phyloP scores from a whole-genome alignment of 306 rosid genomes.

The Vigna radiata region DNA sequence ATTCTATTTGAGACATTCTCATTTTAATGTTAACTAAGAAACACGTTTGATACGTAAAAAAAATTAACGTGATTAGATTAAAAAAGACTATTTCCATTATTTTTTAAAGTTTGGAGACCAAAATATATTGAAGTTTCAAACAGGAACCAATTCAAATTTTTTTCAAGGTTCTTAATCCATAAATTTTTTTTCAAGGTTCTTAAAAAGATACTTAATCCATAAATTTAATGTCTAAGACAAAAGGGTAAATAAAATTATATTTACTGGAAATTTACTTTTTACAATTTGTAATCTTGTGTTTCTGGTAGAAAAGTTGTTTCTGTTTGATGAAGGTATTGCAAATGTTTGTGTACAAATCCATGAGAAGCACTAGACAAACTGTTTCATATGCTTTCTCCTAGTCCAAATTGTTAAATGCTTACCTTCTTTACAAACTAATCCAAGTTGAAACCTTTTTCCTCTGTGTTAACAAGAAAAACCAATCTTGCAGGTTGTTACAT shows the following conservation, averaged over 20 bases:
- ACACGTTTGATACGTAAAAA: too few relatives aligned
- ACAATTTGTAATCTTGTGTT: slow-evolving; percentile 21
- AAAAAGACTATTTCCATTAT: too few relatives aligned
- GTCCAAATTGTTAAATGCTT: slow-evolving; percentile 19
- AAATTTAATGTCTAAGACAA: slow-evolving; percentile 1
- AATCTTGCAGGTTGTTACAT: slow-evolving; percentile 26
- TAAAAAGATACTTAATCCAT: neutral
- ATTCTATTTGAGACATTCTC: too few relatives aligned
- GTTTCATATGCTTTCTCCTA: slow-evolving; percentile 25
- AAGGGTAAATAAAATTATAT: neutral
- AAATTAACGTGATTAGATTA: too few relatives aligned
- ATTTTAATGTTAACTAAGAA: too few relatives aligned
- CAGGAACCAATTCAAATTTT: too few relatives aligned
- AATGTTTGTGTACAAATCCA: neutral
- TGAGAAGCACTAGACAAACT: slow-evolving; percentile 17
- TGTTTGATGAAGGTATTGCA: slow-evolving; percentile 10
- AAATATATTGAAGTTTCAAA: too few relatives aligned
- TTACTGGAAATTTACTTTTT: slow-evolving; percentile 11
- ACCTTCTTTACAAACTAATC: slow-evolving; percentile 32
- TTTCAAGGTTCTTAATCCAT: neutral
- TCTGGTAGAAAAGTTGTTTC: slow-evolving; percentile 30
- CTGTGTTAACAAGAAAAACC: slow-evolving; percentile 17
- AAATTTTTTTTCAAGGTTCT: neutral
- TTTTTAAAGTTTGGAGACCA: too few relatives aligned
- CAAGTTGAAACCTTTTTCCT: neutral